A percentile compares a stretch with the other conserved stretches of the same genome.
phyloP scores from a whole-genome alignment of 225 moss, liverwort and hornwort genomes.

The Rhytidiadelphus loreus region DNA sequence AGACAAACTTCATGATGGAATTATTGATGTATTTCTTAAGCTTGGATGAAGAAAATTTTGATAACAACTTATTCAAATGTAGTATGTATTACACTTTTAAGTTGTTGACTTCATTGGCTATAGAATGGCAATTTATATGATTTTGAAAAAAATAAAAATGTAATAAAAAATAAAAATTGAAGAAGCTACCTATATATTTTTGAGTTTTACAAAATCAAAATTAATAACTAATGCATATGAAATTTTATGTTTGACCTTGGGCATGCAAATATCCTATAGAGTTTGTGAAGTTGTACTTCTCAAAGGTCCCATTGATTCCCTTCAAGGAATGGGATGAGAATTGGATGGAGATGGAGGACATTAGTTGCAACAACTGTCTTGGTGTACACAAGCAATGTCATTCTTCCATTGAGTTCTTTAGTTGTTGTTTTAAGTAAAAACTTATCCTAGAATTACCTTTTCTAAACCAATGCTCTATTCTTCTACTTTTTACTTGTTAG shows the following conservation, averaged over 20 bases:
- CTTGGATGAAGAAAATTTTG: background rate
- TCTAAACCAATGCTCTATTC: no score
- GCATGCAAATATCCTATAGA: accelerated
- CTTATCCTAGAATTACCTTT: no score
- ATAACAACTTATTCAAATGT: background rate
- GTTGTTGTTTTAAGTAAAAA: no score
- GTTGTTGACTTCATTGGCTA: background rate
- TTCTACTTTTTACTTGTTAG: no score
- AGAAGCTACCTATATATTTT: background rate
- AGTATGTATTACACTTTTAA: background rate
- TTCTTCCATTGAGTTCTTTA: no score
- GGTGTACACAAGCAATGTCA: no score
- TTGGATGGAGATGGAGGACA: accelerated
- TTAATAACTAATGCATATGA: background rate
- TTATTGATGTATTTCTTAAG: background rate
- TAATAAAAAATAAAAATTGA: background rate
- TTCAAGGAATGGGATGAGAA: accelerated
- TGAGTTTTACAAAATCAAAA: background rate
- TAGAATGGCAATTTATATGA: background rate
- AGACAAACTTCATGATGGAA: accelerated
- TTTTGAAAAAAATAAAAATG: background rate
- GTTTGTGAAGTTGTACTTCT: background rate
- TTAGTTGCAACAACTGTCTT: accelerated
- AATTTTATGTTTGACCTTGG: accelerated
- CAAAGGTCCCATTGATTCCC: background rate